Percentiles rank a stretch among this genome's conserved stretches.
phyloP scores from a whole-genome alignment of 345 rosid genomes.

The Limnanthes douglasii region DNA sequence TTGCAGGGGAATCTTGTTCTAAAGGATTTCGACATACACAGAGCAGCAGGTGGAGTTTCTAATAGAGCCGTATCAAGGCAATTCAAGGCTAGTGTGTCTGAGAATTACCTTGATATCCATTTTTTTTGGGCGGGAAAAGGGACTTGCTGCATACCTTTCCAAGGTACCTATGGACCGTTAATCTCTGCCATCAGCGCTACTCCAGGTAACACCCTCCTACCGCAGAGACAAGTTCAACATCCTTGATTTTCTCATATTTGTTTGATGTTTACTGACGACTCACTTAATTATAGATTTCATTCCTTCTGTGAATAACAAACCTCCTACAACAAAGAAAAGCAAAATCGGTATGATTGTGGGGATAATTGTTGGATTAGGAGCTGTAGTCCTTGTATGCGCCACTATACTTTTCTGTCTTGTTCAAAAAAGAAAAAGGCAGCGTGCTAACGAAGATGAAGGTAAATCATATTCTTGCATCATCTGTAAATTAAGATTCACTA shows the following conservation, averaged over 20 bases:
- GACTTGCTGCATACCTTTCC: slow-evolving; percentile 20
- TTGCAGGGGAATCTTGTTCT: slow-evolving; percentile 24
- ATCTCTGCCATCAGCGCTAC: slow-evolving; percentile 42
- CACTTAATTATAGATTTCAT: slow-evolving; percentile 33
- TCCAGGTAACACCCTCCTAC: slow-evolving; percentile 42
- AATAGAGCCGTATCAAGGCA: slow-evolving; percentile 12
- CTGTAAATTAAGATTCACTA: too few relatives aligned
- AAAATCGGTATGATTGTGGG: slow-evolving; percentile 16
- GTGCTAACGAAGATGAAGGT: slow-evolving; percentile 51
- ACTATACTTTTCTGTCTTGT: slow-evolving; percentile 15
- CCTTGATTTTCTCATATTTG: neutral
- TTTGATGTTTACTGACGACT: neutral
- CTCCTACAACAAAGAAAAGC: slow-evolving; percentile 16
- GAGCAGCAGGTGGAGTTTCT: slow-evolving; percentile 21
- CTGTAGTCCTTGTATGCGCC: slow-evolving; percentile 16
- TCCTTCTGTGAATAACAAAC: slow-evolving; percentile 40
- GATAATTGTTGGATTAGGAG: slow-evolving; percentile 12
- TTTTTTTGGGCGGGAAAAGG: slow-evolving; percentile 26
- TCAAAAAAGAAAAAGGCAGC: slow-evolving; percentile 18
- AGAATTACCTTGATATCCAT: slow-evolving; percentile 17
- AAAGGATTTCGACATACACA: slow-evolving; percentile 33
- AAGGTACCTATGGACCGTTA: slow-evolving; percentile 23
- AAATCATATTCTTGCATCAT: too few relatives aligned
- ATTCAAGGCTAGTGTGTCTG: slow-evolving; percentile 14
- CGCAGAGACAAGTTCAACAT: neutral